Conservation (phyloP, 2,329 filamentous ascomycete species). For the Lachnellula arida region DNA sequence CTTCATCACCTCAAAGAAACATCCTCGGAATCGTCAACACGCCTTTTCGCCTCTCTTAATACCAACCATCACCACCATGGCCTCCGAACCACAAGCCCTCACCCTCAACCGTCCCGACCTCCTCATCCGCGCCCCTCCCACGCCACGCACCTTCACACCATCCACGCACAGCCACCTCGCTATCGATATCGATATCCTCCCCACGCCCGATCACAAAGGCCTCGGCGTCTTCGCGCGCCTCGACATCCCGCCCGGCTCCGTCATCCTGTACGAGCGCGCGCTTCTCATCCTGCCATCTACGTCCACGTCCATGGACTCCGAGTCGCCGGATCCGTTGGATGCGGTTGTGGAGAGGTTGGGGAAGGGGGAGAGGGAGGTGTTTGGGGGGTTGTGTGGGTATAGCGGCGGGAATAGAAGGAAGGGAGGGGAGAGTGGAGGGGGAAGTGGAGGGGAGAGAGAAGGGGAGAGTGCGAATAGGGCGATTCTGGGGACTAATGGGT, state of each 20-base stretch:
- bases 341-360: not conserved
- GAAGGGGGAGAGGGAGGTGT: not conserved
- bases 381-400: not conserved
- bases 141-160: not conserved
- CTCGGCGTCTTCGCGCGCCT: constrained; percentile 23
- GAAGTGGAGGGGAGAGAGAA: not conserved
- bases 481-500: constrained; percentile 26
- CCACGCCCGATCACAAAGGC: constrained; percentile 12
- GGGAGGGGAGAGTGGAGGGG: not conserved
- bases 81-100: too few relatives aligned
- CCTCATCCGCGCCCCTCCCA: not conserved
- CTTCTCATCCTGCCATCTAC: constrained; percentile 19
- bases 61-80: too few relatives aligned
- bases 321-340: constrained; percentile 12
- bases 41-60: too few relatives aligned
- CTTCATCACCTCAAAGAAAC: too few relatives aligned
- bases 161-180: not conserved
- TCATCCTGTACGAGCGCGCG: constrained; percentile 22
- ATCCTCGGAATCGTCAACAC: too few relatives aligned
- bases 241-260: constrained; percentile 15
- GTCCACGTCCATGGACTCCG: not conserved
- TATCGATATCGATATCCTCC: not conserved
- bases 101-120: not conserved
- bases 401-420: not conserved
- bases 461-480: constrained; percentile 13